Base-by-base conservation (phyloP, 176 grass and related monocot species). In the Thalia dealbata region DNA sequence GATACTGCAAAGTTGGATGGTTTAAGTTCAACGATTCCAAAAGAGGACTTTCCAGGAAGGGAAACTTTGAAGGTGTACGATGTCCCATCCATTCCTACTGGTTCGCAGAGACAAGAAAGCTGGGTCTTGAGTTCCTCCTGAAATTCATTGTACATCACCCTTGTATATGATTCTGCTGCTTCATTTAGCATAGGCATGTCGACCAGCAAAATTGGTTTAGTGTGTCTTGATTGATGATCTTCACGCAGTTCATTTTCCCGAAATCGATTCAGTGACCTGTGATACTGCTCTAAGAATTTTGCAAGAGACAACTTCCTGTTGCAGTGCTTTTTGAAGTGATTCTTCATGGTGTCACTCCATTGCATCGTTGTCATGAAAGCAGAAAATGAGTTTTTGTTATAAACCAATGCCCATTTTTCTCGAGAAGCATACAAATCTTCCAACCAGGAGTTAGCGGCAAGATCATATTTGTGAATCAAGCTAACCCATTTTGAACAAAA, bases 171-270 rank as follows among this genome's bases (percentile, higher is more conserved):
- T 35, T 88, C 68, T 14, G 81, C 79, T 42, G 78, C 82, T 78
- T 84, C 78, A 73, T 81, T 84, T 64, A 88, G 41, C 79, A 88
- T 84, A n/a, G 71, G 82, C 48, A 67, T 78, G 42, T 84, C 79
- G 18, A 84, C 82, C 58, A 77, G 76, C 51, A 84, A 67, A 76
- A 84, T 21, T 25, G 71, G 86, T 79, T 82, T 85, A 64, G 79
- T 82, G 54, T 84, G 67, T 56, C 82, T 76, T 16, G 75, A 88
- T 54, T 79, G 83, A 28, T 83, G 69, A 73, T 87, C 85, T 75
- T 88, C 79, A 76, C 68, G 48, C 24, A 88, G 56, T 69, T 76
- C 86, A 66, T 85, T 88, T 56, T 79, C 65, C 55, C 66, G 60
- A 75, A 85, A 75, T 69, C 62, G 59, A 42, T 61, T 60, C 32